Evolutionary conservation across 345 rosid genomes (phyloP).

Genomic region (Erucastrum elatum): DNA sequence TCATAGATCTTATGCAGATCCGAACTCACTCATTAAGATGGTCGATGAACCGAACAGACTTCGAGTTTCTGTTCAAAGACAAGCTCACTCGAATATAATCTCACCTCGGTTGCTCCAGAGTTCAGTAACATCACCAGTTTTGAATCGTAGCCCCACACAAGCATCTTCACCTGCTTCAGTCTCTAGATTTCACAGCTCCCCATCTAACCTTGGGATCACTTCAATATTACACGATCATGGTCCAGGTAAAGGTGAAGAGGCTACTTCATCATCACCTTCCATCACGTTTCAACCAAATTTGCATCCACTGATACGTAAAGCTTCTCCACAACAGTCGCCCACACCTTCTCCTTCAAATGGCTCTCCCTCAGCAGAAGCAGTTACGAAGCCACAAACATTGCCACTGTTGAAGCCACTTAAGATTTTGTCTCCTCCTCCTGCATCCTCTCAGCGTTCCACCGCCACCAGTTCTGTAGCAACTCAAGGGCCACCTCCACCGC

Average conservation of each 20-base stretch:
- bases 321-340: slow-evolving; percentile 17
- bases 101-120: slow-evolving; percentile 51
- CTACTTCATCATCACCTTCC: slow-evolving; percentile 33
- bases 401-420: slow-evolving; percentile 22
- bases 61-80: slow-evolving; percentile 51
- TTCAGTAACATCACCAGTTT: slow-evolving; percentile 49
- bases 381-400: slow-evolving; percentile 22
- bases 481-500: slow-evolving; percentile 30
- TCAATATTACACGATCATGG: slow-evolving; percentile 73
- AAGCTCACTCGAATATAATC: slow-evolving; percentile 56
- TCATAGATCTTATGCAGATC: slow-evolving; percentile 41
- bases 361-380: slow-evolving; percentile 18
- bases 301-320: slow-evolving; percentile 23
- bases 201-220: slow-evolving; percentile 68
- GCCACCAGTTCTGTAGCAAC: slow-evolving; percentile 9
- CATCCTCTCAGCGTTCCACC: slow-evolving; percentile 11
- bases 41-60: slow-evolving; percentile 51
- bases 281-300: slow-evolving; percentile 24
- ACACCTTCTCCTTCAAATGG: slow-evolving; percentile 20
- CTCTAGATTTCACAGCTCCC: slow-evolving; percentile 57
- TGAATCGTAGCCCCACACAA: slow-evolving; percentile 42
- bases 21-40: slow-evolving; percentile 40
- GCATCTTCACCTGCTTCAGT: slow-evolving; percentile 52
- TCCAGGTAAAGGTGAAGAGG: slow-evolving; percentile 48
- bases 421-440: slow-evolving; percentile 29